A percentile compares a stretch with the other conserved stretches of the same genome.
These are phyloP conservation scores for Massospora cicadina DNA, from an alignment of 371 early-diverging fungal genomes.

Conservation along the genomic window DNA sequence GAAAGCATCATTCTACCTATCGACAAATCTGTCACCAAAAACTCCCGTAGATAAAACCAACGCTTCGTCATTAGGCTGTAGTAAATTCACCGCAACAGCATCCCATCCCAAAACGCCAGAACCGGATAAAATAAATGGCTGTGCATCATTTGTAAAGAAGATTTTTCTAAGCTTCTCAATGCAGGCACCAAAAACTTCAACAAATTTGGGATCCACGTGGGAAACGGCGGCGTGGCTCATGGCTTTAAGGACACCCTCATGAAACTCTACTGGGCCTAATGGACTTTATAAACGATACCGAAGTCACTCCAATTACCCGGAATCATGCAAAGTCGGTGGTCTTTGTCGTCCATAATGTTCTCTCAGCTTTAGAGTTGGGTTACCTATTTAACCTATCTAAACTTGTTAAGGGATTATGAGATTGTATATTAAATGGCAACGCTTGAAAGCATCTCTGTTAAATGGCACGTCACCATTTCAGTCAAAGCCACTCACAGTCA, in stretches of 20 bases:
- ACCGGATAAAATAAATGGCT: slow-evolving; percentile 87
- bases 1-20: slow-evolving; percentile 37
- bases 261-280: slow-evolving; percentile 83
- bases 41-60: slow-evolving; percentile 83
- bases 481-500: no score
- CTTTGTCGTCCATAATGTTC: background rate
- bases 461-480: no score
- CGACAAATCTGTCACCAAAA: slow-evolving; percentile 90
- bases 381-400: no score
- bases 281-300: background rate
- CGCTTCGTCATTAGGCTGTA: slow-evolving; percentile 77
- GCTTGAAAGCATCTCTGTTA: no score
- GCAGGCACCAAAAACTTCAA: slow-evolving; percentile 66
- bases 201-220: slow-evolving; percentile 82
- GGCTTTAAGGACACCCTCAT: slow-evolving; percentile 64
- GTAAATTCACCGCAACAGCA: slow-evolving; percentile 73
- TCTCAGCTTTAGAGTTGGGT: no score
- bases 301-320: slow-evolving; percentile 36
- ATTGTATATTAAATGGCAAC: no score
- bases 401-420: no score
- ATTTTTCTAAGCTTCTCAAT: slow-evolving; percentile 70
- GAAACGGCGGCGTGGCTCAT: slow-evolving; percentile 84
- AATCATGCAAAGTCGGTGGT: slow-evolving; percentile 71
- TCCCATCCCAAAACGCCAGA: slow-evolving; percentile 94
- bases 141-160: slow-evolving; percentile 59